Evolutionary conservation across 768 basidiomycete genomes (phyloP).

Genomic region (Lentinus tigrinus): DNA sequence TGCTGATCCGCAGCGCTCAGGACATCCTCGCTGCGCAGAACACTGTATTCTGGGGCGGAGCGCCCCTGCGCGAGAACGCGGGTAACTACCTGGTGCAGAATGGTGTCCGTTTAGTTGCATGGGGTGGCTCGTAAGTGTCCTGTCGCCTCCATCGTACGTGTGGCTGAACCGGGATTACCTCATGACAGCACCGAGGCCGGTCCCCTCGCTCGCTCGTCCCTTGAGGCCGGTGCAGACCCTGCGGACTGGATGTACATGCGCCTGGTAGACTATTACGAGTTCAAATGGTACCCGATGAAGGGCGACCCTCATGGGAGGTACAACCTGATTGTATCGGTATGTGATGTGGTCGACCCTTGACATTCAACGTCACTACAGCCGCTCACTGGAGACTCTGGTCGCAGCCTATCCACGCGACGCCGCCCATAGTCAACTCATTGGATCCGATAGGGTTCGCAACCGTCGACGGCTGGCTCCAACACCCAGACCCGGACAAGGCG

Average conservation of each 20-base stretch:
- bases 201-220: constrained; percentile 4
- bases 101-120: constrained; percentile 1
- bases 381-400: not conserved
- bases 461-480: constrained; percentile 22
- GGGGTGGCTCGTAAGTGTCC: constrained; percentile 14
- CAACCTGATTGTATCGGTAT: constrained; percentile 24
- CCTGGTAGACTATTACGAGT: constrained; percentile 1
- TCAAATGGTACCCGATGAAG: constrained; percentile 3
- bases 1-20: not conserved
- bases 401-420: constrained; percentile 20
- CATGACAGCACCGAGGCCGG: constrained; percentile 22
- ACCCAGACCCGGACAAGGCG: constrained; percentile 13
- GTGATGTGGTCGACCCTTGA: not conserved
- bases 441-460: constrained; percentile 23
- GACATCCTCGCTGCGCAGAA: not conserved
- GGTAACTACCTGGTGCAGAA: constrained; percentile 1
- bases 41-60: constrained; percentile 18
- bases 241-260: constrained; percentile 13
- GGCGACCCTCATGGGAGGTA: not conserved
- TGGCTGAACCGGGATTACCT: not conserved
- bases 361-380: not conserved
- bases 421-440: constrained; percentile 21
- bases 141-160: not conserved
- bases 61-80: constrained; percentile 11
- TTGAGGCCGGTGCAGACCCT: not conserved